Base-by-base conservation (phyloP, 2,329 filamentous ascomycete genomes). In the Aspergillus glaucus region DNA sequence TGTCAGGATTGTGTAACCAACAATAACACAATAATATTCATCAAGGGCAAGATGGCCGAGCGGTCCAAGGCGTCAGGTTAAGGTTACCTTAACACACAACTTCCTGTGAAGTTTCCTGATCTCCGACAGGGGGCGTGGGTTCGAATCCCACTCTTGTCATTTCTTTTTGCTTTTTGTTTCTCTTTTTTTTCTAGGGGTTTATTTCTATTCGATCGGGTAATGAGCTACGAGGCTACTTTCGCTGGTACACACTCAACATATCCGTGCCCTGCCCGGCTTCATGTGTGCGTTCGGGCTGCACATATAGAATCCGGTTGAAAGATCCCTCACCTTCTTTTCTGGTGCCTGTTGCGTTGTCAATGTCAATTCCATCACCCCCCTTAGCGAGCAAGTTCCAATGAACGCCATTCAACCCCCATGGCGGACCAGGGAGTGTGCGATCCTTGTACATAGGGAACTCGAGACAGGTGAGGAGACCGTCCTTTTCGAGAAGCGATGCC, bases 401-500 rank as follows among this genome's bases (percentile, higher is more conserved):
- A n/a, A 67, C 64, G 1, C 63, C 65, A 17, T 63, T 59, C 17
- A 73, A 48, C 0, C 63, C 63, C 67, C 67, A 73, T 4, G 70
- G 71, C 3, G 70, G 71, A 2, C 71, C 70, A 4, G 61, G 62
- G 7, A 61, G 51, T 34, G 52, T 60, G 3, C 59, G 59, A 42
- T 64, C 55, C 53, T 72, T 73, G 49, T 64, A 70, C 39, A 73
- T 50, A 0, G 71, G 71, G 47, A 73, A 73, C 50, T 73, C 69
- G 21, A 73, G 56, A 50, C 81, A 84, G 45, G 85, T 63, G 22
- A 85, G 70, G 34, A 75, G 71, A 19, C 80, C 80, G 57, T 62
- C 59, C 5, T 72, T 71, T 17, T 67, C 56, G 26, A 85, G 69
- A 36, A 84, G 71, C 36, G 75, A 62, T 12, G 68, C 58, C 65